phyloP scores from a whole-genome alignment of 352 stramenopile genomes.

The Plasmopara viticola region DNA sequence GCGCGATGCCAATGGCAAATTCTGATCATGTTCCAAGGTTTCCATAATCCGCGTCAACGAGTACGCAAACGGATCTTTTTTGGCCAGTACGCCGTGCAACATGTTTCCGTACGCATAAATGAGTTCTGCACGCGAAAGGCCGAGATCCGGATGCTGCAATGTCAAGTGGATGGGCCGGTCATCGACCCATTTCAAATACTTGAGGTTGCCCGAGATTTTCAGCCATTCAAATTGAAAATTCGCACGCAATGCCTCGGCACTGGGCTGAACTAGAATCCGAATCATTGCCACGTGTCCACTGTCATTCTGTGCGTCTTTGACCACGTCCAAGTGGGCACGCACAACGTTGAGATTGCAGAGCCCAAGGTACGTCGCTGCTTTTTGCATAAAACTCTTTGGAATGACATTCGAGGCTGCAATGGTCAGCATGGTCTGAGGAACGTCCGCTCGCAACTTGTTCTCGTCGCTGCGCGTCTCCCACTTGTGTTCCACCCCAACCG shows the following conservation, averaged over 20 bases:
- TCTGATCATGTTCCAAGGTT: slow-evolving; percentile 87
- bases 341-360: slow-evolving; percentile 93
- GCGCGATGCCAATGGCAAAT: slow-evolving; percentile 83
- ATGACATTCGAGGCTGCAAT: slow-evolving; percentile 80
- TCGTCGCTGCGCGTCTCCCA: slow-evolving; percentile 77
- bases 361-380: slow-evolving; percentile 83
- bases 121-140: slow-evolving; percentile 89
- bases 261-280: slow-evolving; percentile 73
- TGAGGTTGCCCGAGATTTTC: slow-evolving; percentile 83
- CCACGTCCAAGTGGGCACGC: slow-evolving; percentile 92
- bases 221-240: slow-evolving; percentile 69
- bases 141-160: slow-evolving; percentile 85
- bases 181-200: slow-evolving; percentile 85
- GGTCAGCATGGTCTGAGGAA: slow-evolving; percentile 79
- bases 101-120: slow-evolving; percentile 95
- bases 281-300: slow-evolving; percentile 72
- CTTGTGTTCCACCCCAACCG: slow-evolving; percentile 72
- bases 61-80: slow-evolving; percentile 92
- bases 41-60: slow-evolving; percentile 92
- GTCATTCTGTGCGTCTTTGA: slow-evolving; percentile 71
- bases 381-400: slow-evolving; percentile 75
- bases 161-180: slow-evolving; percentile 72
- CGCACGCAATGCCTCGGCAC: slow-evolving; percentile 37
- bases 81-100: slow-evolving; percentile 92
- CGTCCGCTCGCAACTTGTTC: slow-evolving; percentile 57